Percentiles rank a stretch among this genome's conserved stretches.
These are phyloP conservation scores for Barnettozyma siamensis DNA, from an alignment of 805 yeast species.

Conservation along the genomic window DNA sequence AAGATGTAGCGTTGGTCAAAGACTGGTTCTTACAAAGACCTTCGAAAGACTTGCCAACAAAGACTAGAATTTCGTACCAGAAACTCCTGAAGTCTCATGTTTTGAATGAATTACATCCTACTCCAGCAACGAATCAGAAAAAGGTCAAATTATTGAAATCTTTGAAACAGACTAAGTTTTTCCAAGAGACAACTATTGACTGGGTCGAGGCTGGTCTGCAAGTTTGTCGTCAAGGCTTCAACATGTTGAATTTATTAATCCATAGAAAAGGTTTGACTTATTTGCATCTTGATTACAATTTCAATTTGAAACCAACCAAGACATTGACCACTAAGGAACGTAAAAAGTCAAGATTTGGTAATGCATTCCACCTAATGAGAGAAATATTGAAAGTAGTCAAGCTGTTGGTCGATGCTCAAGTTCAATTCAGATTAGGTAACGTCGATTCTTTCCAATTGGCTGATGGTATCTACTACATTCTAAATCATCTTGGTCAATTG, in stretches of 20 bases:
- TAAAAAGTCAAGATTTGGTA: constrained; percentile 92
- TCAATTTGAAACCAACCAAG: constrained; percentile 92
- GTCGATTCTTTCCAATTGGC: constrained; percentile 92
- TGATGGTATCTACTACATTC: constrained; percentile 85
- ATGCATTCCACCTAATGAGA: constrained; percentile 89
- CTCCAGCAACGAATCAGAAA: constrained; percentile 36
- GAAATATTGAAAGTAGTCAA: constrained; percentile 83
- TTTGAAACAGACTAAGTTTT: constrained; percentile 74
- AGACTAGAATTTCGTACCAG: constrained; percentile 84
- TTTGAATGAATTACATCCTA: constrained; percentile 59
- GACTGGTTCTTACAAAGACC: constrained; percentile 75
- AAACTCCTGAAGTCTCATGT: constrained; percentile 76
- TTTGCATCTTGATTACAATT: constrained; percentile 90
- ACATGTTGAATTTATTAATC: constrained; percentile 83
- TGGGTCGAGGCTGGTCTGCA: constrained; percentile 99
- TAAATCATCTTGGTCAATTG: constrained; percentile 91
- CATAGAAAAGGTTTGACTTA: constrained; percentile 90
- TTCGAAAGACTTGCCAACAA: constrained; percentile 54
- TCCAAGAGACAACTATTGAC: constrained; percentile 87
- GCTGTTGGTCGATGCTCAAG: constrained; percentile 87
- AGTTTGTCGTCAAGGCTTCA: constrained; percentile 87
- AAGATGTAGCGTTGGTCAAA: constrained; percentile 83
- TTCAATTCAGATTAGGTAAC: constrained; percentile 83
- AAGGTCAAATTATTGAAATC: constrained; percentile 58
- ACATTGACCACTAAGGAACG: constrained; percentile 95